A percentile compares a stretch with the other conserved stretches of the same genome.
Evolutionary conservation across 441 rosid genomes (phyloP).

Genomic region (Aleurites moluccanus): DNA sequence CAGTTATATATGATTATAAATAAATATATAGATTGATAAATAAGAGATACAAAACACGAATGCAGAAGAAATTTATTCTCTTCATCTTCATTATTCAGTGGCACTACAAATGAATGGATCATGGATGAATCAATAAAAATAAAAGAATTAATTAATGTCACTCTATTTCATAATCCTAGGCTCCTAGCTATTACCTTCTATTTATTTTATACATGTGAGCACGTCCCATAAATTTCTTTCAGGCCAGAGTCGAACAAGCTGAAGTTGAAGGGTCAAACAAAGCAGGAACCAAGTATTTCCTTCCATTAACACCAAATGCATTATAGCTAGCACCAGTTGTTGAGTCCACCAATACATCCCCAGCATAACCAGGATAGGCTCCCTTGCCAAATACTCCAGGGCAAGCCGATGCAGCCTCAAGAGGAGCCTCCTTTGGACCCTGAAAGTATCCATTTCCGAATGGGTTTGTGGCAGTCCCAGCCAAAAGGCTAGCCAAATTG

Average conservation of each 20-base stretch:
- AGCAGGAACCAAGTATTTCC: slow-evolving; percentile 58
- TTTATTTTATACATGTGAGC: background rate
- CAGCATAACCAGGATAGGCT: slow-evolving; percentile 60
- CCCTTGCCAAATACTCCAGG: slow-evolving; percentile 55
- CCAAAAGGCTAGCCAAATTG: slow-evolving; percentile 53
- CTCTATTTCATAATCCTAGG: background rate
- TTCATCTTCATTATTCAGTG: too few relatives aligned
- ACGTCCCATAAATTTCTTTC: background rate
- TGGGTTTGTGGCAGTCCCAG: slow-evolving; percentile 70
- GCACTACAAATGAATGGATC: slow-evolving; percentile 9
- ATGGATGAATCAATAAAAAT: background rate
- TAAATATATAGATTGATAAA: background rate
- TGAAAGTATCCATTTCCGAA: slow-evolving; percentile 60
- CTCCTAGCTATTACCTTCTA: background rate
- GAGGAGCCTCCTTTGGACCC: slow-evolving; percentile 57
- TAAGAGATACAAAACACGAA: too few relatives aligned
- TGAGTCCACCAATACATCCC: slow-evolving; percentile 43
- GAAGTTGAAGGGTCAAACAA: slow-evolving; percentile 50
- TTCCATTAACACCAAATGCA: slow-evolving; percentile 49
- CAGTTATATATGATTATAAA: too few relatives aligned
- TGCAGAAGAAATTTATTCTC: too few relatives aligned
- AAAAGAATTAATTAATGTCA: background rate
- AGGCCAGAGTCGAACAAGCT: slow-evolving; percentile 41
- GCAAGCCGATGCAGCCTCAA: slow-evolving; percentile 64
- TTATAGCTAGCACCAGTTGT: slow-evolving; percentile 56